phyloP scores from a whole-genome alignment of 2,329 filamentous ascomycete genomes.

The Botrytis deweyae region DNA sequence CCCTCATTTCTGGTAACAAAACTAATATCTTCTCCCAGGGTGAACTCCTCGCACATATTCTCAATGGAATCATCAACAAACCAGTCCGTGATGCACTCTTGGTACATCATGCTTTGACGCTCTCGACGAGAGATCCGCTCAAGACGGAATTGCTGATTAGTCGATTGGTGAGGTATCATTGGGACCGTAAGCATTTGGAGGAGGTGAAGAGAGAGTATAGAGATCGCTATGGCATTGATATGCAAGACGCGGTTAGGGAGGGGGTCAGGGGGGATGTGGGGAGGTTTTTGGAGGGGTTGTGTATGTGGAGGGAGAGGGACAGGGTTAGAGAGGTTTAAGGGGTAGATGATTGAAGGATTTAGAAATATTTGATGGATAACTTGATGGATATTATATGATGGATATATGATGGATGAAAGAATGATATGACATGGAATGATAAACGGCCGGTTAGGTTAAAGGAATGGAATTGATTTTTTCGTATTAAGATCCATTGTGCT shows the following conservation, averaged over 20 bases:
- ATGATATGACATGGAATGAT: not conserved
- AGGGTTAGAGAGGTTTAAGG: slow-evolving; percentile 52
- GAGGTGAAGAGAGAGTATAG: slow-evolving; percentile 77
- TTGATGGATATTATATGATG: not conserved
- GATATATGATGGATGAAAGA: not conserved
- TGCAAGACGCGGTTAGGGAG: slow-evolving; percentile 77
- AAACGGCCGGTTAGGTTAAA: not conserved
- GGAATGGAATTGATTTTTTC: not conserved
- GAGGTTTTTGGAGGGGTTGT: slow-evolving; percentile 70
- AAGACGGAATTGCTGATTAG: slow-evolving; percentile 86
- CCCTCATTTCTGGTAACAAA: no score
- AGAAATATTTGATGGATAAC: not conserved
- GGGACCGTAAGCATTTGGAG: slow-evolving; percentile 81
- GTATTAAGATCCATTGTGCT: no score
- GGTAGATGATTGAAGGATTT: not conserved
- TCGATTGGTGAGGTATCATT: slow-evolving; percentile 84
- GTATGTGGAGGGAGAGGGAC: slow-evolving; percentile 60
- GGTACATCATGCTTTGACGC: slow-evolving; percentile 82
- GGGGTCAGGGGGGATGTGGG: slow-evolving; percentile 76
- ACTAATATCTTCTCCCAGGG: slow-evolving; percentile 55
- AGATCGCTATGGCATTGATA: slow-evolving; percentile 69
- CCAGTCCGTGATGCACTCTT: slow-evolving; percentile 90
- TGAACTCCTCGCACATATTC: slow-evolving; percentile 88
- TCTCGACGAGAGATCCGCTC: slow-evolving; percentile 62
- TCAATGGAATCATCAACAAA: slow-evolving; percentile 95